These are phyloP conservation scores for Debaryomycetaceae sp. DNA, from an alignment of 1,139 yeast genomes.

Conservation along the genomic window DNA sequence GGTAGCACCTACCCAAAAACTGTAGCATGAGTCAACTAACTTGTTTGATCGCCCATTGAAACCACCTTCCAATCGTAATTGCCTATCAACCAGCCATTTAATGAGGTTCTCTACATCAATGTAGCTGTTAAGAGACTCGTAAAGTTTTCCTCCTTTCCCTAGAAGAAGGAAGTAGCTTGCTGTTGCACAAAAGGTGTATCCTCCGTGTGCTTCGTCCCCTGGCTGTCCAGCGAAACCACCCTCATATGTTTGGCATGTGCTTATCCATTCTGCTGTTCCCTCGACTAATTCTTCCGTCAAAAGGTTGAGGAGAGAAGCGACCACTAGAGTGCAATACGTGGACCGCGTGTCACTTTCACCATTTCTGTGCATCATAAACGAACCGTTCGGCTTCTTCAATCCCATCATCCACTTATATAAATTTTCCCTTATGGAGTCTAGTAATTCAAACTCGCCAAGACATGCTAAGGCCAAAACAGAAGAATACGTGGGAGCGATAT, in stretches of 20 bases:
- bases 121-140: slow-evolving; percentile 12
- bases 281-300: slow-evolving; percentile 57
- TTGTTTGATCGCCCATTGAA: slow-evolving; percentile 88
- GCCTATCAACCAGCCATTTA: slow-evolving; percentile 72
- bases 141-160: slow-evolving; percentile 19
- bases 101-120: slow-evolving; percentile 42
- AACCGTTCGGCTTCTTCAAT: slow-evolving; percentile 68
- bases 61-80: slow-evolving; percentile 74
- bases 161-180: slow-evolving; percentile 60
- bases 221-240: slow-evolving; percentile 93
- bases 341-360: slow-evolving; percentile 92
- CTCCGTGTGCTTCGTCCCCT: slow-evolving; percentile 92
- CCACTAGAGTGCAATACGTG: slow-evolving; percentile 78
- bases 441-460: slow-evolving; percentile 39
- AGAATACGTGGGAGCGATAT: slow-evolving; percentile 84
- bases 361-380: slow-evolving; percentile 65
- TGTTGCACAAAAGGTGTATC: slow-evolving; percentile 87
- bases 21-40: slow-evolving; percentile 93
- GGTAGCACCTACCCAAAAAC: slow-evolving; percentile 91
- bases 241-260: slow-evolving; percentile 80
- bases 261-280: slow-evolving; percentile 59
- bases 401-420: slow-evolving; percentile 64
- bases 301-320: slow-evolving; percentile 65
- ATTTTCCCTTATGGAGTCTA: slow-evolving; percentile 22
- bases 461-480: slow-evolving; percentile 61